Percentiles rank a stretch among this genome's conserved stretches.
Conservation (phyloP, 2,329 filamentous ascomycete genomes). For the Fusarium verrucosum region DNA sequence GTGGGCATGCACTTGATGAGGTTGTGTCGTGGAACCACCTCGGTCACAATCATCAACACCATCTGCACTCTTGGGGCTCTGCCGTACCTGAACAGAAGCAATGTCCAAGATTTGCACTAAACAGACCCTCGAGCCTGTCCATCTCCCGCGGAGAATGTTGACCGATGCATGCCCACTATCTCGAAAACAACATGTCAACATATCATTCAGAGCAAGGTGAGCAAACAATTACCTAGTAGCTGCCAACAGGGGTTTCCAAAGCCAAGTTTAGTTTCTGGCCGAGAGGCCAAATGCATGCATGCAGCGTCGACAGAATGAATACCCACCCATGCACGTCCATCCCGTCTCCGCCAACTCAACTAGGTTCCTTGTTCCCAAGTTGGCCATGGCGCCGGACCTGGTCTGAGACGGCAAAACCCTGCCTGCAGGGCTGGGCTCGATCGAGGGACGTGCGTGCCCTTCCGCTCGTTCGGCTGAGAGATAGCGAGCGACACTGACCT, state of each 20-base stretch:
- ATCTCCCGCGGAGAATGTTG: slow-evolving; percentile 27
- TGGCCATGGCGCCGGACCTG: slow-evolving; percentile 24
- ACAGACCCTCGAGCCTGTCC: slow-evolving; percentile 17
- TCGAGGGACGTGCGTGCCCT: slow-evolving; percentile 40
- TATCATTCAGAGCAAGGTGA: slow-evolving; percentile 3
- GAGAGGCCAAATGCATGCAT: neutral
- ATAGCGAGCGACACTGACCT: too few species aligned
- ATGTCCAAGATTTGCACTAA: slow-evolving; percentile 27
- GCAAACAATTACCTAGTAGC: slow-evolving; percentile 1
- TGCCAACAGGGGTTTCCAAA: slow-evolving; percentile 14
- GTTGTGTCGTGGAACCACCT: slow-evolving; percentile 27
- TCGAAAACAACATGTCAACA: neutral
- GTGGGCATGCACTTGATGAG: slow-evolving; percentile 1
- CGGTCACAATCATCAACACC: slow-evolving; percentile 14
- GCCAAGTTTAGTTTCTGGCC: slow-evolving; percentile 10
- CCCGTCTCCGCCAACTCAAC: slow-evolving; percentile 33
- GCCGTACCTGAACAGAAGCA: slow-evolving; percentile 20
- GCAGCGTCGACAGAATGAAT: neutral
- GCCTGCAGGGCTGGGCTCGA: slow-evolving; percentile 29
- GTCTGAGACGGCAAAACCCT: slow-evolving; percentile 36
- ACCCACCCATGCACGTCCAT: slow-evolving; percentile 31
- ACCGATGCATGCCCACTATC: slow-evolving; percentile 2
- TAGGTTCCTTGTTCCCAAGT: slow-evolving; percentile 38
- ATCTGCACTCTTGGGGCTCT: slow-evolving; percentile 36
- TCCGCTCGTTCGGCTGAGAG: slow-evolving; percentile 39